Evolutionary conservation across 108 stramenopile genomes (phyloP), one percentile per base, ranked within the genome.

Genomic region (Pseudonitzschia delicatissima): DNA sequence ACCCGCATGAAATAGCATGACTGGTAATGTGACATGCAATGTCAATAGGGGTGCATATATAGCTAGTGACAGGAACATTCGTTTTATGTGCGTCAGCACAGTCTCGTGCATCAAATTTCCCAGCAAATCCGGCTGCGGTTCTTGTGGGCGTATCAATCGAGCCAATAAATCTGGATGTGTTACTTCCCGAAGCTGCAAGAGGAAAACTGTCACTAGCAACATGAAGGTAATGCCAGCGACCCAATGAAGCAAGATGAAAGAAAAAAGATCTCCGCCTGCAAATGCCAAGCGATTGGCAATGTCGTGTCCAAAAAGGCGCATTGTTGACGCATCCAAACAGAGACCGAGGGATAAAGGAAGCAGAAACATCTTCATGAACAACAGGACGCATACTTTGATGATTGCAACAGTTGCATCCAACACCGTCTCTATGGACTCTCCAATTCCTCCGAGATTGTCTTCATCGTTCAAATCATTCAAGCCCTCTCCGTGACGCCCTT

Each of bases 191-290:
- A 98, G 80, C 67, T 96, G 93, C 33, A 95, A 65, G 27, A 97
- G 86, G 11, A 91, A 93, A 13, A 97, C 95, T 8, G 98, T 99
- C 26, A 97, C 93, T 6, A 93, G 76, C 21, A 99, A 79, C 98
- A 99, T 99, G 69, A 97, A 99, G 12, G 96, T 93, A 58, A 99
- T 99, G 31, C 98, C 98, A 57, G 81, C 63, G 3, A 96, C 93
- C 97, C 96, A 93, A 62, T 90, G 91, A 6, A 93, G 69, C 21
- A 91, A 68, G 13, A 81, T 48, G 31, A 86, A 82, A n/a, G 86
- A 87, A 55, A 90, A 87, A 3, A 94, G 53, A 67, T 94, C 90
- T n/a, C 37, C 55, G 2, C 87, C 88, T 21, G 88, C 88, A 59
- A 80, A 87, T 15, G 40, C 32, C 21, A 90, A 72, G 50, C 90